These are phyloP conservation scores for Paramecium pentaurelia DNA, from an alignment of 73 alveolate genomes.

Conservation along the genomic window DNA sequence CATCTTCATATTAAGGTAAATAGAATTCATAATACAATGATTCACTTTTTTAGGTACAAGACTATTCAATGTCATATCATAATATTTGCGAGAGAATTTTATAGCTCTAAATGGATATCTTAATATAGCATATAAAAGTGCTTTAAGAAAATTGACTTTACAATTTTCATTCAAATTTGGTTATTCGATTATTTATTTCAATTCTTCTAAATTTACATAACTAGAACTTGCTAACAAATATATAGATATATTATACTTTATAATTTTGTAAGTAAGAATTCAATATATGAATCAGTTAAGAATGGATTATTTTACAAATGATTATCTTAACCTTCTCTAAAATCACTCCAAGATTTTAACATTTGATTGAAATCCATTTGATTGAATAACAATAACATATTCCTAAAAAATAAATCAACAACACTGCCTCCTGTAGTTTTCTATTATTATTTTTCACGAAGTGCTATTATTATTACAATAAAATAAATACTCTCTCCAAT, in stretches of 20 bases:
- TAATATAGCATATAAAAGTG: not conserved
- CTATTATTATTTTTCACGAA: not conserved
- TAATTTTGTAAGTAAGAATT: not conserved
- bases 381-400: not conserved
- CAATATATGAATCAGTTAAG: not conserved
- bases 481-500: not conserved
- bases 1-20: not conserved
- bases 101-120: constrained; percentile 16
- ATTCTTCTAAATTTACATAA: not conserved
- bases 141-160: not conserved
- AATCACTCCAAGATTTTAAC: constrained; percentile 22
- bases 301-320: not conserved
- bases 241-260: not conserved
- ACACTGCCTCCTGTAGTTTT: constrained; percentile 15
- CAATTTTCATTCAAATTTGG: not conserved
- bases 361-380: constrained; percentile 10
- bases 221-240: not conserved
- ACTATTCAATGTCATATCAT: not conserved
- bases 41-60: constrained; percentile 14
- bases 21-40: constrained; percentile 36
- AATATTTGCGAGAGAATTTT: not conserved
- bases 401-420: not conserved
- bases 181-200: not conserved
- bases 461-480: not conserved
- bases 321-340: not conserved